A percentile compares a stretch with the other conserved stretches of the same genome.
Evolutionary conservation across 2,329 filamentous ascomycete species (phyloP).

Genomic region (Apiospora phragmitis): DNA sequence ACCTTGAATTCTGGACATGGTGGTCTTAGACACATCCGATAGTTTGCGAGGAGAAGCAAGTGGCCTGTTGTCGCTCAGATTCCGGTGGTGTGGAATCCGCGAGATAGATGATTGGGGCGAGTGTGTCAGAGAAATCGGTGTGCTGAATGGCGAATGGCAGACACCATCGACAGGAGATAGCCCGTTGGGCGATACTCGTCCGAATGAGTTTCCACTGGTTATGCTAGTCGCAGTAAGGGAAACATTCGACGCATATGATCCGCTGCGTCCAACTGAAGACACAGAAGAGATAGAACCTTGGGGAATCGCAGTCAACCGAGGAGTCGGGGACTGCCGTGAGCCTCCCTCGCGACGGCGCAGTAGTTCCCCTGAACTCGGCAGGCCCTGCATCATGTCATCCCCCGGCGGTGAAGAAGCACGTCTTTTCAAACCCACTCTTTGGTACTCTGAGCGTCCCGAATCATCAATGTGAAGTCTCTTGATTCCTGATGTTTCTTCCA

Average conservation of each 20-base stretch:
- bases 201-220: slow-evolving; percentile 43
- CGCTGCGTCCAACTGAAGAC: slow-evolving; percentile 44
- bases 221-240: slow-evolving; percentile 45
- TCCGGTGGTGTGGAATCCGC: slow-evolving; percentile 45
- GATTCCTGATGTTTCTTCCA: slow-evolving; percentile 45
- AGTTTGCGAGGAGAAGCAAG: slow-evolving; percentile 53
- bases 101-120: slow-evolving; percentile 50
- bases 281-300: slow-evolving; percentile 47
- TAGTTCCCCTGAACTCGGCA: slow-evolving; percentile 39
- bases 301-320: slow-evolving; percentile 47
- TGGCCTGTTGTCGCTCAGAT: slow-evolving; percentile 41
- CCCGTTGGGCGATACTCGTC: slow-evolving; percentile 44
- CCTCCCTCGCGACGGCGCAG: slow-evolving; percentile 49
- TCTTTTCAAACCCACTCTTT: slow-evolving; percentile 52
- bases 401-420: slow-evolving; percentile 55
- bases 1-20: slow-evolving; percentile 49
- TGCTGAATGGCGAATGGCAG: slow-evolving; percentile 50
- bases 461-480: slow-evolving; percentile 50
- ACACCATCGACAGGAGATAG: slow-evolving; percentile 39
- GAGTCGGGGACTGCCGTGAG: slow-evolving; percentile 53
- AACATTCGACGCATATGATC: slow-evolving; percentile 48
- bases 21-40: slow-evolving; percentile 49
- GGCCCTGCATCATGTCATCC: slow-evolving; percentile 43
- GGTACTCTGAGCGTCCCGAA: slow-evolving; percentile 34
- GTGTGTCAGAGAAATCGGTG: slow-evolving; percentile 48